Percentiles rank a stretch among this genome's conserved stretches.
Conservation (phyloP, 331 rosid species). For the Prunus yedoensis region DNA sequence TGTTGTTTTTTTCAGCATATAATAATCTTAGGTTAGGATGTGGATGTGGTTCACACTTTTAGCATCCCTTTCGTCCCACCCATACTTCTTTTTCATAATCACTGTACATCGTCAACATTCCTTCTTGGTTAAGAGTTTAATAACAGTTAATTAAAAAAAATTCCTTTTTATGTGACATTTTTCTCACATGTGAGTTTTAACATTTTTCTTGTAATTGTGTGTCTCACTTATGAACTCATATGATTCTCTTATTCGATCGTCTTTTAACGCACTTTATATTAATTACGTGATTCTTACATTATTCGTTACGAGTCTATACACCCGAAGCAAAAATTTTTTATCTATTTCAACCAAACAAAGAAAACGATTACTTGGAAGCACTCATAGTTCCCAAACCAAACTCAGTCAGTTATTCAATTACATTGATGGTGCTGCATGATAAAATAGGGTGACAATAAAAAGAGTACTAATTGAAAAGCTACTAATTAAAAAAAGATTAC, state of each 20-base stretch:
- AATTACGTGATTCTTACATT: too few relatives aligned
- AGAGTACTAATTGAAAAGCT: too few relatives aligned
- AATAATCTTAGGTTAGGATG: neutral
- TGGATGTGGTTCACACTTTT: neutral
- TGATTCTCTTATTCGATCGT: neutral
- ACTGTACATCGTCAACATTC: neutral
- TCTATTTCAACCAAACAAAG: too few relatives aligned
- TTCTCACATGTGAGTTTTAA: neutral
- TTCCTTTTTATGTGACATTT: slow-evolving; percentile 1
- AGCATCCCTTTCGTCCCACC: neutral
- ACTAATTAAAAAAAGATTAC: too few relatives aligned
- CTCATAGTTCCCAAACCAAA: too few relatives aligned
- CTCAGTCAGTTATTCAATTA: neutral
- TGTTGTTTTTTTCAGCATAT: neutral
- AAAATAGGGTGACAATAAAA: neutral
- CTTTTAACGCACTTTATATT: neutral
- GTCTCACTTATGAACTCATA: neutral
- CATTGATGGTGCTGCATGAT: neutral
- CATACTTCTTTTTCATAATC: neutral
- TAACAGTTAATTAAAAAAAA: neutral
- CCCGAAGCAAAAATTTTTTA: too few relatives aligned
- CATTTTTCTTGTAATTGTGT: neutral
- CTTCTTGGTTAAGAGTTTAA: slow-evolving; percentile 2
- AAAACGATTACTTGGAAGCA: too few relatives aligned
- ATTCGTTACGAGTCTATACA: too few relatives aligned